A percentile compares a stretch with the other conserved stretches of the same genome.
Evolutionary conservation across 176 grass and related monocot species (phyloP).

Genomic region (Carex myosuroides): DNA sequence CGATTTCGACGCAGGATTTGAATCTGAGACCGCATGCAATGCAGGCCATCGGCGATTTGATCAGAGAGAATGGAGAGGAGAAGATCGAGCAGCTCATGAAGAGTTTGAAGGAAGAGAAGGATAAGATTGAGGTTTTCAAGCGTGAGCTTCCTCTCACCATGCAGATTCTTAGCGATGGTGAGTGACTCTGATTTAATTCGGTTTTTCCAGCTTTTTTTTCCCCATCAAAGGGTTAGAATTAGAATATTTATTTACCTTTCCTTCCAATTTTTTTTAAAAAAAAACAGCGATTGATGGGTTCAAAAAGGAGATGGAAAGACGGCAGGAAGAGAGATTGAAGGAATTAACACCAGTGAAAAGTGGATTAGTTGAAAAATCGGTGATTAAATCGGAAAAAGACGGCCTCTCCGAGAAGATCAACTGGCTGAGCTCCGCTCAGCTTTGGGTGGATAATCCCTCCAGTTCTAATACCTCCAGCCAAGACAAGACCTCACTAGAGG

Average conservation of each 20-base stretch:
- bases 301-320: slow-evolving; percentile 46
- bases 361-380: slow-evolving; percentile 8
- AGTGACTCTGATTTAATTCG: neutral
- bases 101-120: slow-evolving; percentile 55
- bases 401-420: slow-evolving; percentile 33
- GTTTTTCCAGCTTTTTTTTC: neutral
- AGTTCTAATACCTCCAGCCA: slow-evolving; percentile 33
- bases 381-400: slow-evolving; percentile 16
- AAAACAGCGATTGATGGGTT: slow-evolving; percentile 65
- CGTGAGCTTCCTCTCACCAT: slow-evolving; percentile 79
- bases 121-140: slow-evolving; percentile 76
- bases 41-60: slow-evolving; percentile 32
- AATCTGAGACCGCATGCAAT: slow-evolving; percentile 40
- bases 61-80: slow-evolving; percentile 26
- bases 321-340: slow-evolving; percentile 18
- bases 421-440: slow-evolving; percentile 94
- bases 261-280: neutral
- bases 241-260: neutral
- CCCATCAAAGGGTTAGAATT: neutral
- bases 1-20: slow-evolving; percentile 51
- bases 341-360: slow-evolving; percentile 29
- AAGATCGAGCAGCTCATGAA: slow-evolving; percentile 48
- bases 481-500: slow-evolving; percentile 15
- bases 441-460: slow-evolving; percentile 63
- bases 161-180: slow-evolving; percentile 60